Evolutionary conservation across 768 basidiomycete genomes (phyloP), one percentile per base, ranked within the genome.

Genomic region (Lyophyllum shimeji): DNA sequence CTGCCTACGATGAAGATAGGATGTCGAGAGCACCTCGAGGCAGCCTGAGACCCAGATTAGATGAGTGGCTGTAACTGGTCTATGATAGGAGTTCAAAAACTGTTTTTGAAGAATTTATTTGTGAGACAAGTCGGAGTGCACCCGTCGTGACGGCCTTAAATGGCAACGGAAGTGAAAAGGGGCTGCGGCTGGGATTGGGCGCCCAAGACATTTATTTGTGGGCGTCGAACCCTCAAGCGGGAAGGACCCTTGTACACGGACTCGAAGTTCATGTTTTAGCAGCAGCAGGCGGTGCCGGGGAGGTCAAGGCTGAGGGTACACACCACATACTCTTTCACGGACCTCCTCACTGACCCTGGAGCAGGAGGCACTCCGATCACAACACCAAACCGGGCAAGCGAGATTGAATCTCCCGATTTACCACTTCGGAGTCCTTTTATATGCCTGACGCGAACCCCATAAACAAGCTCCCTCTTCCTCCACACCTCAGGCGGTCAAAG

Each of bases 341-440:
- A n/a, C 52, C 51, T 27, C 21, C 33, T 18, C 15, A 47, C 45
- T 20, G 46, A 44, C 47, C 52, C 31, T 60, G 34, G 49, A 42
- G 27, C 44, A 54, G 59, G 33, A 34, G 46, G 51, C 42, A 46
- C 55, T 48, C 54, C 62, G 64, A 65, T 65, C 63, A 21, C 31
- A 50, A 18, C 47, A 48, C 56, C 43, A 63, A 58, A 56, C 49
- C 57, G 45, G 60, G 58, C 50, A 62, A 45, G 57, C 31, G 37
- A 60, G 60, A 68, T 69, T 61, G 65, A 62, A 67, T 65, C 66
- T 63, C 62, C 62, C 69, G 69, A 72, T 70, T 74, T 58, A 50
- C 53, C 57, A 59, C 57, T 56, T 65, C 65, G 68, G 67, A 66
- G 63, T 64, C 67, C 72, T 70, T 73, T 77, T 79, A 75, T 75